Conservation (phyloP, 2,329 filamentous ascomycete genomes). For the Waltergamsia citrina region DNA sequence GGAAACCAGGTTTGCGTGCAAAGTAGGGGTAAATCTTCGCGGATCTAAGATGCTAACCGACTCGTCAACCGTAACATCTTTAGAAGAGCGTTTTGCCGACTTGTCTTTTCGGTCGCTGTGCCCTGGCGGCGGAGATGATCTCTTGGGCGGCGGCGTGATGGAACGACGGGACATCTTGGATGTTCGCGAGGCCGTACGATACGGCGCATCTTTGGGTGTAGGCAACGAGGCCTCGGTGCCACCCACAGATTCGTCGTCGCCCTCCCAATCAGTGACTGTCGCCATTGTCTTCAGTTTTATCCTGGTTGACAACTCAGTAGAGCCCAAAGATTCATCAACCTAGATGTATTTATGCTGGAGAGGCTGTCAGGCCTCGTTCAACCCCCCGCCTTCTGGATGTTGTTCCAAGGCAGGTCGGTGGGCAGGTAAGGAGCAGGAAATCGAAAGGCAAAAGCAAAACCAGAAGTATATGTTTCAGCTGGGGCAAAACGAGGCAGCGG, state of each 20-base stretch:
- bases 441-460: too few relatives aligned
- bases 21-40: constrained; percentile 83
- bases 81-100: constrained; percentile 40
- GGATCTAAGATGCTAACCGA: constrained; percentile 72
- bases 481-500: too few relatives aligned
- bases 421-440: too few relatives aligned
- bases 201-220: constrained; percentile 62
- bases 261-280: constrained; percentile 49
- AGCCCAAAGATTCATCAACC: too few relatives aligned
- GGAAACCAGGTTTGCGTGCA: constrained; percentile 89
- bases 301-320: too few relatives aligned
- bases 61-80: constrained; percentile 56
- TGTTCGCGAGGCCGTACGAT: constrained; percentile 59
- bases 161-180: constrained; percentile 56
- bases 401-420: too few relatives aligned
- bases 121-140: constrained; percentile 49
- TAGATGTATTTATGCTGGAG: too few relatives aligned
- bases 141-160: constrained; percentile 49
- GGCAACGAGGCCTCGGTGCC: constrained; percentile 50
- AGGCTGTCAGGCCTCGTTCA: too few relatives aligned
- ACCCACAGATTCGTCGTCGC: constrained; percentile 50
- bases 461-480: too few relatives aligned
- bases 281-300: too few relatives aligned
- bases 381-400: too few relatives aligned
- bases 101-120: constrained; percentile 32